phyloP scores from a whole-genome alignment of 257 asterid genomes.

The Cinchona pubescens region DNA sequence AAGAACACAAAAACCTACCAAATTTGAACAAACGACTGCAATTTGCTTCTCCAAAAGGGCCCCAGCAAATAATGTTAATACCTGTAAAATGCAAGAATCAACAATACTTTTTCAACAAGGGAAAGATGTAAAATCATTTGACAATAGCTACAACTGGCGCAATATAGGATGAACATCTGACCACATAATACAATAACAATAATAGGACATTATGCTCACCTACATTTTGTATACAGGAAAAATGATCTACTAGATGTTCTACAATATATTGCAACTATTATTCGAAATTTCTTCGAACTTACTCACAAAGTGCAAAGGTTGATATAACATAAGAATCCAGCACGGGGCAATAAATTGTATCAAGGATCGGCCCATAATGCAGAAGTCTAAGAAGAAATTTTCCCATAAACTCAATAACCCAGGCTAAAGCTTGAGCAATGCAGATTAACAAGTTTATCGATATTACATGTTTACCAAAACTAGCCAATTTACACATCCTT shows the following conservation, averaged over 20 bases:
- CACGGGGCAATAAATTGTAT: not conserved
- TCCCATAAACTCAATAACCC: not conserved
- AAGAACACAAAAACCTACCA: slow-evolving; percentile 46
- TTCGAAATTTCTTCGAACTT: not conserved
- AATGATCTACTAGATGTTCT: not conserved
- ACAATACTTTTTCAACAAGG: slow-evolving; percentile 2
- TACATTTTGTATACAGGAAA: not conserved
- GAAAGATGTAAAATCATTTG: not conserved
- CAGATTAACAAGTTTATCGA: not conserved
- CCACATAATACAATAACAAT: no score
- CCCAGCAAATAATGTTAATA: slow-evolving; percentile 74
- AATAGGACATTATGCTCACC: not conserved
- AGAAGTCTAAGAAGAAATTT: not conserved
- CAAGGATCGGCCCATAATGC: not conserved
- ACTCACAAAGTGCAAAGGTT: not conserved
- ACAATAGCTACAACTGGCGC: not conserved
- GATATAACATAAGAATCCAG: not conserved
- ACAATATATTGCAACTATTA: not conserved
- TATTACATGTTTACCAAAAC: not conserved
- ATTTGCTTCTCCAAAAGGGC: slow-evolving; percentile 95
- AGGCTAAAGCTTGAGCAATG: not conserved
- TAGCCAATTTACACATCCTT: not conserved
- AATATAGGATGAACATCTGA: not conserved
- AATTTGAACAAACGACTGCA: slow-evolving; percentile 73
- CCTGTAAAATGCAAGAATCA: slow-evolving; percentile 48